Base-by-base conservation (phyloP, 1,284 basidiomycete species). In the Ustilago loliicola region DNA sequence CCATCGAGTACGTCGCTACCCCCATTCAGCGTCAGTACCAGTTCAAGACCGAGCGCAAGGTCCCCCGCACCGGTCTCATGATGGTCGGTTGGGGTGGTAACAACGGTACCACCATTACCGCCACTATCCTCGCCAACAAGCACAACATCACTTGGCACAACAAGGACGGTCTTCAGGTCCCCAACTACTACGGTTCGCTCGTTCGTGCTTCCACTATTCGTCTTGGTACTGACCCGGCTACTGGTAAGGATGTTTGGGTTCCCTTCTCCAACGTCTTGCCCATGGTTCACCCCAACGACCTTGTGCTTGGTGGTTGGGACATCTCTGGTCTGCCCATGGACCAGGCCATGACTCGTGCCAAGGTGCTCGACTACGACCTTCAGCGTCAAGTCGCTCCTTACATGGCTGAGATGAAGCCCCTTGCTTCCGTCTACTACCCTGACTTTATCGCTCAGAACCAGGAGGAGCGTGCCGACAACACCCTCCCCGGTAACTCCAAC, bases 241-340 rank as follows among this genome's bases (percentile, higher is more conserved):
- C 92, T 2, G 93, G 93, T 85, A 95, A 95, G 89, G 96, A 98
- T 85, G 91, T 98, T 78, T 91, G 96, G 86, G 92, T 98, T 75
- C 96, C 96, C 52, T 89, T 98, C 87, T 93, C 92, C 50, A 95
- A 97, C 85, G 91, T 98, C 80, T 90, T 98, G 56, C 96, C 96
- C 68, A 98, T 97, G 94, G 95, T 98, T 64, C 96, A 98, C 89
- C 96, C 96, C 78, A 96, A 98, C 87, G 97, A 99, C 88, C 92
- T 99, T 85, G 95, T 98, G 77, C 65, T 98, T 80, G 94, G 95
- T 67, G 97, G 96, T 36, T 99, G 96, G 97, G 96, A 99, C 86
- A 98, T 99, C 85, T 97, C 94, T 56, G 90, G 91, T 62, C 65
- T 92, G 51, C 88, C 91, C 61, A 90, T 99, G 88, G 95, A 98